A percentile compares a stretch with the other conserved stretches of the same genome.
Evolutionary conservation across 2,329 filamentous ascomycete genomes (phyloP).

Genomic region (Macrophomina tecta): DNA sequence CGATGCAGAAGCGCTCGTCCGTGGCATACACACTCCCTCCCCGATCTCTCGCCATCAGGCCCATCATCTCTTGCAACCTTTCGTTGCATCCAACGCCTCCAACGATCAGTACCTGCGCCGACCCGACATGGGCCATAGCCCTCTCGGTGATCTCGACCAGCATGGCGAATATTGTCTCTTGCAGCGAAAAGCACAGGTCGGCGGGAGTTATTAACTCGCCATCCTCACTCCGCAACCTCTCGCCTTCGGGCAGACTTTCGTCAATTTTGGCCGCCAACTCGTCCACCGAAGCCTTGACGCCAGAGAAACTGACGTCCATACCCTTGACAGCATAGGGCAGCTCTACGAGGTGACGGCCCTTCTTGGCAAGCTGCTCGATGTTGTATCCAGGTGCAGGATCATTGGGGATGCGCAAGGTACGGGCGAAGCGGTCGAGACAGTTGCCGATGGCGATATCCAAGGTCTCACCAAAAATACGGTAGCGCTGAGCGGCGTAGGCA

Average conservation of each 20-base stretch:
- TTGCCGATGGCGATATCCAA: constrained; percentile 98
- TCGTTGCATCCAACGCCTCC: constrained; percentile 96
- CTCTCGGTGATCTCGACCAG: constrained; percentile 97
- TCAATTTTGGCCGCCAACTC: constrained; percentile 72
- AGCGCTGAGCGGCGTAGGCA: constrained; percentile 90
- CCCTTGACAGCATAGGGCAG: constrained; percentile 96
- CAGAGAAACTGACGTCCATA: constrained; percentile 97
- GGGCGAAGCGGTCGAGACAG: constrained; percentile 93
- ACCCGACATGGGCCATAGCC: constrained; percentile 97
- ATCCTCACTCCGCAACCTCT: constrained; percentile 49
- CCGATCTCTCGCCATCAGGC: constrained; percentile 85
- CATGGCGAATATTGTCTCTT: constrained; percentile 97
- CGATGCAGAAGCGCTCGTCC: constrained; percentile 97
- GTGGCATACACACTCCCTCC: constrained; percentile 93
- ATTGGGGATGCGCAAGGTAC: constrained; percentile 89
- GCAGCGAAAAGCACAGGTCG: constrained; percentile 91
- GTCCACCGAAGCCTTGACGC: constrained; percentile 85
- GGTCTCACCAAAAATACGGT: constrained; percentile 97
- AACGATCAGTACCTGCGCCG: constrained; percentile 88
- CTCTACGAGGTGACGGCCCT: constrained; percentile 75
- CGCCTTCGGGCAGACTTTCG: constrained; percentile 46
- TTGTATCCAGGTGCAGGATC: constrained; percentile 98
- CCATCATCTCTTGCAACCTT: constrained; percentile 97
- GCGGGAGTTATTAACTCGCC: constrained; percentile 72
- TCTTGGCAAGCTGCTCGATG: constrained; percentile 90